Percentiles rank a stretch among this genome's conserved stretches.
Evolutionary conservation across 805 yeast species (phyloP).

Genomic region (Kuraishia capsulata): DNA sequence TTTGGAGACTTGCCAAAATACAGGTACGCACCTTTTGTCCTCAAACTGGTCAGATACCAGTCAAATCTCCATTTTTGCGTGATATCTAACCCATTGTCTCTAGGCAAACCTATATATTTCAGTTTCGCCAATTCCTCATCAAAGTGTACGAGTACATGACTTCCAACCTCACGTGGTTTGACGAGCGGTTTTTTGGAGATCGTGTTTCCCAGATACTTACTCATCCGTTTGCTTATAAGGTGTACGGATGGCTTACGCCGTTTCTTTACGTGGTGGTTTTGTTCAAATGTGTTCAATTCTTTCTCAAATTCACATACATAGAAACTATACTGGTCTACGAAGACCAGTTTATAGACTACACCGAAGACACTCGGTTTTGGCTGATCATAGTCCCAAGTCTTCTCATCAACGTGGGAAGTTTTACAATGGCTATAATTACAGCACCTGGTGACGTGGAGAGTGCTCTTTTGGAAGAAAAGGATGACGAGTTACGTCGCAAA

Average conservation of each 20-base stretch:
- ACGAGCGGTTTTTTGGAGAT: background rate
- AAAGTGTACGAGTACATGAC: too few relatives aligned
- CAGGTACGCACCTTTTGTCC: constrained; percentile 3
- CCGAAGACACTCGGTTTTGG: constrained; percentile 7
- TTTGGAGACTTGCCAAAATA: constrained; percentile 40
- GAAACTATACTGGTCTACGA: constrained; percentile 2
- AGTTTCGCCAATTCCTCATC: constrained; percentile 13
- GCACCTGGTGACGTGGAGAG: constrained; percentile 31
- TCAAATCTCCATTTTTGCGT: too few relatives aligned
- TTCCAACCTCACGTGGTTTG: background rate
- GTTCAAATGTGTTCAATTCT: constrained; percentile 15
- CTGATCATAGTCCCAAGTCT: constrained; percentile 23
- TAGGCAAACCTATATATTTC: constrained; percentile 13
- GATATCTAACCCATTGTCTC: constrained; percentile 4
- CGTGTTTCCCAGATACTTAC: background rate
- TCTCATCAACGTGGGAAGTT: constrained; percentile 21
- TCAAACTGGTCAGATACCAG: too few relatives aligned
- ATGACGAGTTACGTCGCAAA: background rate
- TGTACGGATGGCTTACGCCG: constrained; percentile 36
- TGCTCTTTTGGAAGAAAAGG: constrained; percentile 3
- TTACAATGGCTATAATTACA: constrained; percentile 26
- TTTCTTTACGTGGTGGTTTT: constrained; percentile 27
- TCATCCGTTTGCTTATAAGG: constrained; percentile 4
- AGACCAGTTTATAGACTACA: constrained; percentile 3
- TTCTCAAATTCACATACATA: constrained; percentile 14